Base-by-base conservation (phyloP, 2,329 filamentous ascomycete genomes). In the Cephalotrichum gorgonifer region DNA sequence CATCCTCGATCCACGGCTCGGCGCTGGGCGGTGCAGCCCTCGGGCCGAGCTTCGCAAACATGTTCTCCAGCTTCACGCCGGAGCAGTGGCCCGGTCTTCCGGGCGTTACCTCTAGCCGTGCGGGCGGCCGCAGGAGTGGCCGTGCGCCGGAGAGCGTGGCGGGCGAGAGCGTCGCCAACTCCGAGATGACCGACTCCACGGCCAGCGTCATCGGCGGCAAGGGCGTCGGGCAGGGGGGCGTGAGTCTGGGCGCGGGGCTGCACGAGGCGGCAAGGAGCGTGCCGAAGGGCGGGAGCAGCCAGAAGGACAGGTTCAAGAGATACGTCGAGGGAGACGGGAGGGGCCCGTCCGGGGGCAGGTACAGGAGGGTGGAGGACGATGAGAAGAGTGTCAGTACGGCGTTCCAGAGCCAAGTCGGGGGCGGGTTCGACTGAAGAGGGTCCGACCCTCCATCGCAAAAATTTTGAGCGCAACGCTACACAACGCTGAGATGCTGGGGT, bases 331-430 rank as follows among this genome's bases (percentile, higher is more conserved):
- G 83, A 57, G 85, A 84, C 52, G 83, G 84, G 9, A 85, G 86
- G 45, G 73, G 79, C 54, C 81, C 80, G 42, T 75, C 74, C 26
- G 73, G 77, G 54, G 87, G 83, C 62, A 50, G 54, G 23, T 53
- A 50, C 26, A 85, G 83, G 58, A 75, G 73, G 47, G 81, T 85
- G 53, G 93, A 98, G 57, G 93, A 98, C 56, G 93, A 97, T 63
- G 88, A 93, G 60, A 88, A 93, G 69, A 97, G 91, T 67, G 81
- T 97, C 60, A 95, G 88, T 61, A 97, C 93, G 47, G 90, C 90
- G 44, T 98, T 97, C 70, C 90, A 91, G 53, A 96, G 89, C 70
- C 93, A 97, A 67, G 82, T 96, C 56, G 89, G 88, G 54, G 72
- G 75, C 20, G 73, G 74, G 52, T 76, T 75, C 55, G 74, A 76